Conservation (phyloP, 2,329 filamentous ascomycete genomes). For the Sphaerulina vaccinii region DNA sequence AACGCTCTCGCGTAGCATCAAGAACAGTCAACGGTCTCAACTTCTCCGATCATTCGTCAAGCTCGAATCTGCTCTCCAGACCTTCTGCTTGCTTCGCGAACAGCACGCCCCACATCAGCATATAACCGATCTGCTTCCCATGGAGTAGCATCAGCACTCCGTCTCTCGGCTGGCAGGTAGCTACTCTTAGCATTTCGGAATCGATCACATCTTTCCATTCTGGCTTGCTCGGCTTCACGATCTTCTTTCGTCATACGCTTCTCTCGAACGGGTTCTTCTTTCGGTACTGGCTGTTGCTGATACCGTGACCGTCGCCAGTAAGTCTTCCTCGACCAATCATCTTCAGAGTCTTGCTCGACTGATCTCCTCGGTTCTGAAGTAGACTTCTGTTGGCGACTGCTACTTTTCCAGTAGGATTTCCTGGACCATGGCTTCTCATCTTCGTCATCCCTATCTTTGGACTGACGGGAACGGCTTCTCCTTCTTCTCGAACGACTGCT, state of each 20-base stretch:
- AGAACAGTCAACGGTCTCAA: too few species aligned
- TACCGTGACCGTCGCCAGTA: neutral
- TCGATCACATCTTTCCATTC: neutral
- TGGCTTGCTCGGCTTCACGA: neutral
- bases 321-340: constrained; percentile 6
- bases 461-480: neutral
- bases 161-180: neutral
- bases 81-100: constrained; percentile 39
- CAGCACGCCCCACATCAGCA: constrained; percentile 43
- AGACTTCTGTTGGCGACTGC: neutral
- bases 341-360: neutral
- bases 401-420: neutral
- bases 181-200: constrained; percentile 7
- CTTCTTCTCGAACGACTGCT: too few species aligned
- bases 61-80: neutral
- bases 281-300: neutral
- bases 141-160: neutral
- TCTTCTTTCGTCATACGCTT: neutral
- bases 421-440: constrained; percentile 7
- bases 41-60: too few species aligned
- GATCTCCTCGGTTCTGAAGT: neutral
- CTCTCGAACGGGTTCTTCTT: neutral
- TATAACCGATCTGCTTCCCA: constrained; percentile 1
- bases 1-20: too few species aligned
- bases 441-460: neutral